Evolutionary conservation across 306 rosid species (phyloP), one percentile per base, ranked within the genome.

Genomic region (Ormosia semicastrata): DNA sequence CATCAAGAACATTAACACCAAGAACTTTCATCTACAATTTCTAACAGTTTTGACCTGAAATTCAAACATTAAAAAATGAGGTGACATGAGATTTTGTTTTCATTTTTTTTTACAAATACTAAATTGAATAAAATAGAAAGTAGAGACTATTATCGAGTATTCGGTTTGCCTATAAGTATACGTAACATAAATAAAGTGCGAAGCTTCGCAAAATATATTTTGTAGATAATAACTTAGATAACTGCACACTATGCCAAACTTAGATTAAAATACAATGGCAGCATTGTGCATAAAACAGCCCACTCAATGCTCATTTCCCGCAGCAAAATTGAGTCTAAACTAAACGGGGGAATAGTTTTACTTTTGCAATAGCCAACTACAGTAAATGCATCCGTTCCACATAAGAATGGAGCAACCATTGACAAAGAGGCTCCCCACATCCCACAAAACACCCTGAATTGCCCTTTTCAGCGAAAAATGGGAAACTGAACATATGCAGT

Each of bases 381-480:
- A 95, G 76, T 66, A 95, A 85, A 88, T 95, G 98, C 98, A 93
- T 95, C 46, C 98, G 63, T 57, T 95, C 98, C 65, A 93, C 98
- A 29, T 79, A 93, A 56, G 98, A 77, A 60, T 95, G 94, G 71
- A 79, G 90, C 84, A 95, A 81, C 98, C 97, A 95, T 70, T 86
- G 66, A 80, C 76, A 85, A 77, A 95, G 97, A 50, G 98, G 93
- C 85, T 91, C 98, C 33, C 98, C 98, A 33, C 95, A 93, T 34
- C 98, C 93, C 3, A 93, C 93, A 72, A 93, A 95, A 71, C 98
- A 95, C 43, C 97, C 98, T 3, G 97, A 89, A 73, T 94, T 93
- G 44, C 97, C 95, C 57, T 90, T 93, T 82, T 94, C 97, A 0
- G 93, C 90, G 80, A 89, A 91, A 77, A 95, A 95, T 13, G 98